These are phyloP conservation scores for Aureobasidium melanogenum DNA, from an alignment of 2,329 filamentous ascomycete genomes.

Conservation along the genomic window DNA sequence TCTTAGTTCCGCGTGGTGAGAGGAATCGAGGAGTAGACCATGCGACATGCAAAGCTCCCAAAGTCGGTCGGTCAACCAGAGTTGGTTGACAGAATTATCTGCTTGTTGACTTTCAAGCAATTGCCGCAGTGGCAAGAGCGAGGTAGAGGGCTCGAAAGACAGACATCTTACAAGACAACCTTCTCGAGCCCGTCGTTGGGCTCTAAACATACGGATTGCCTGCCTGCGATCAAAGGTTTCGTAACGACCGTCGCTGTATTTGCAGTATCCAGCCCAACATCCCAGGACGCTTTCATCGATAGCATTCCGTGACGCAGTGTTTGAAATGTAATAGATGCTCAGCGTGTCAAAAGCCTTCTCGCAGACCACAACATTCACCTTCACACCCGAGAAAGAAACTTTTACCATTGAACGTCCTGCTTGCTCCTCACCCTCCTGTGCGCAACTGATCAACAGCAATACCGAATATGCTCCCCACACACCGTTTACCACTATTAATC, in stretches of 20 bases:
- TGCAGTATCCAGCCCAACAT: conserved; percentile 36
- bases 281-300: conserved; percentile 36
- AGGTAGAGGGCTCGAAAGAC: conserved; percentile 29
- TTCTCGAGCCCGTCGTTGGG: conserved; percentile 19
- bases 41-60: conserved; percentile 35
- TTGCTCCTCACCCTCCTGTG: neutral
- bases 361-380: neutral
- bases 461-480: neutral
- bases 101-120: conserved; percentile 33
- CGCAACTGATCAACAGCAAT: neutral
- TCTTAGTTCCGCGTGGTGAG: conserved; percentile 30
- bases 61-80: conserved; percentile 35
- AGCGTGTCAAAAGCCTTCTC: too few species aligned
- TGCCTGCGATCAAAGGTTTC: conserved; percentile 28
- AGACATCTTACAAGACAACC: conserved; percentile 28
- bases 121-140: conserved; percentile 17
- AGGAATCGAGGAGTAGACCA: conserved; percentile 27
- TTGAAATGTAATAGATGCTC: too few species aligned
- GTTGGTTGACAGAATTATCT: conserved; percentile 34
- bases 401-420: neutral
- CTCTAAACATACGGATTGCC: conserved; percentile 26
- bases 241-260: conserved; percentile 21
- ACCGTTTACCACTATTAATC: neutral
- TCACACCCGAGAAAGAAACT: neutral
- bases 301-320: too few species aligned